Percentiles rank a stretch among this genome's conserved stretches.
phyloP scores from a whole-genome alignment of 2,329 filamentous ascomycete genomes.

The Xylariales sp. region DNA sequence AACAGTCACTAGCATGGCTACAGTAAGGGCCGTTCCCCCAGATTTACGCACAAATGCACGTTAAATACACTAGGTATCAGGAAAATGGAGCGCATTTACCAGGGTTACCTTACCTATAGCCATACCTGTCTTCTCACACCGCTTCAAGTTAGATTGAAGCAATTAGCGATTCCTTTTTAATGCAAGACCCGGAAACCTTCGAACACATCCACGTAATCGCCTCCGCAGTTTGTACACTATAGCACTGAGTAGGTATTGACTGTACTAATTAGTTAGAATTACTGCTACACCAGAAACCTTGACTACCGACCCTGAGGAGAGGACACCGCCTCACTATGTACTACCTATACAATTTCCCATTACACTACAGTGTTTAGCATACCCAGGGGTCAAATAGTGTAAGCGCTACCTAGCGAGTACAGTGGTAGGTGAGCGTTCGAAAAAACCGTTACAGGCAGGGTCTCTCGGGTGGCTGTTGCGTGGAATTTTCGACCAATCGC shows the following conservation, averaged over 20 bases:
- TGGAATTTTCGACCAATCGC: slow-evolving; percentile 44
- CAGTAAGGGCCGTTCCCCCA: slow-evolving; percentile 43
- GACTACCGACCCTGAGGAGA: no score
- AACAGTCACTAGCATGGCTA: slow-evolving; percentile 36
- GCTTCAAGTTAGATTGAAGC: slow-evolving; percentile 33
- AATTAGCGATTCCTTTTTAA: slow-evolving; percentile 35
- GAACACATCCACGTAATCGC: slow-evolving; percentile 33
- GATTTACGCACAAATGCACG: slow-evolving; percentile 43
- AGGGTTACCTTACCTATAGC: slow-evolving; percentile 28
- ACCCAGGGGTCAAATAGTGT: not conserved
- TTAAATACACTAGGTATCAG: slow-evolving; percentile 17
- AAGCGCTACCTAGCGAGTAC: no score
- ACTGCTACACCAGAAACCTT: not conserved
- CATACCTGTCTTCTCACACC: slow-evolving; percentile 25
- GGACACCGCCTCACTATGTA: no score
- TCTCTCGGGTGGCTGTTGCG: slow-evolving; percentile 40
- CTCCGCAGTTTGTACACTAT: slow-evolving; percentile 21
- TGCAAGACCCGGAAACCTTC: slow-evolving; percentile 34
- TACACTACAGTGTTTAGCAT: not conserved
- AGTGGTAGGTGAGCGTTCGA: slow-evolving; percentile 34
- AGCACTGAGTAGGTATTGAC: no score
- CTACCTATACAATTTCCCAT: not conserved
- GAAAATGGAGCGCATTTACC: slow-evolving; percentile 25
- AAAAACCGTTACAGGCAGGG: slow-evolving; percentile 43
- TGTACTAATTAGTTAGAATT: slow-evolving; percentile 17